Evolutionary conservation across 2,329 filamentous ascomycete species (phyloP).

Genomic region (Fusarium solani-melongenae): DNA sequence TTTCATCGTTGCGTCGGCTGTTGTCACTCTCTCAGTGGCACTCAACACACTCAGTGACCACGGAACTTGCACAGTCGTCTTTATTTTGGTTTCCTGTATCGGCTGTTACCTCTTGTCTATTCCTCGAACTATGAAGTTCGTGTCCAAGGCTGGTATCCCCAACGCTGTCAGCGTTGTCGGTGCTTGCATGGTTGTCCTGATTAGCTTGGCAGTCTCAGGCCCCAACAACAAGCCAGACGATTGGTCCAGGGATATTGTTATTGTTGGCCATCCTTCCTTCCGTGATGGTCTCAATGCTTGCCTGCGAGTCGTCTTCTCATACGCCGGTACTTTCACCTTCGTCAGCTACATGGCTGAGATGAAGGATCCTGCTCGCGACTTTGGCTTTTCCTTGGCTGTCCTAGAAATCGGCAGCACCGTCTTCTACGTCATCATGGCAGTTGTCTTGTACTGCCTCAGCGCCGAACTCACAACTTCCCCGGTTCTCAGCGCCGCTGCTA

Average conservation of each 20-base stretch:
- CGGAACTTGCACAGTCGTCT: conserved; percentile 34
- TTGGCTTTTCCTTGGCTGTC: conserved; percentile 33
- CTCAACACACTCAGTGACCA: conserved; percentile 37
- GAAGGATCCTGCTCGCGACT: conserved; percentile 34
- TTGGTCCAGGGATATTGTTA: conserved; percentile 34
- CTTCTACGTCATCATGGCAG: conserved; percentile 40
- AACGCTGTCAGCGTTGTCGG: conserved; percentile 36
- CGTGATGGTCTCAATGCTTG: conserved; percentile 39
- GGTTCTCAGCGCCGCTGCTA: conserved; percentile 36
- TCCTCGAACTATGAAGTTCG: conserved; percentile 40
- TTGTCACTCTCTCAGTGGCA: conserved; percentile 33
- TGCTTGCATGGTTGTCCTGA: conserved; percentile 33
- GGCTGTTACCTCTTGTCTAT: conserved; percentile 31
- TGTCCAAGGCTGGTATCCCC: conserved; percentile 35
- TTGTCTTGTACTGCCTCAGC: conserved; percentile 39
- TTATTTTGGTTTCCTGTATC: conserved; percentile 31
- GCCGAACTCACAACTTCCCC: conserved; percentile 38
- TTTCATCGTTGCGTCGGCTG: conserved; percentile 36
- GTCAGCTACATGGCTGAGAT: conserved; percentile 45
- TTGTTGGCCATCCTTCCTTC: conserved; percentile 36
- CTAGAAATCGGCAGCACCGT: conserved; percentile 40
- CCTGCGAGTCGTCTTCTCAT: conserved; percentile 39
- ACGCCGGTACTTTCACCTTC: conserved; percentile 42
- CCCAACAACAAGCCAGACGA: conserved; percentile 26
- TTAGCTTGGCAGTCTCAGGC: conserved; percentile 33